Percentiles rank a stretch among this genome's conserved stretches.
phyloP scores from a whole-genome alignment of 2,329 filamentous ascomycete species.

The Helminthosporium solani region DNA sequence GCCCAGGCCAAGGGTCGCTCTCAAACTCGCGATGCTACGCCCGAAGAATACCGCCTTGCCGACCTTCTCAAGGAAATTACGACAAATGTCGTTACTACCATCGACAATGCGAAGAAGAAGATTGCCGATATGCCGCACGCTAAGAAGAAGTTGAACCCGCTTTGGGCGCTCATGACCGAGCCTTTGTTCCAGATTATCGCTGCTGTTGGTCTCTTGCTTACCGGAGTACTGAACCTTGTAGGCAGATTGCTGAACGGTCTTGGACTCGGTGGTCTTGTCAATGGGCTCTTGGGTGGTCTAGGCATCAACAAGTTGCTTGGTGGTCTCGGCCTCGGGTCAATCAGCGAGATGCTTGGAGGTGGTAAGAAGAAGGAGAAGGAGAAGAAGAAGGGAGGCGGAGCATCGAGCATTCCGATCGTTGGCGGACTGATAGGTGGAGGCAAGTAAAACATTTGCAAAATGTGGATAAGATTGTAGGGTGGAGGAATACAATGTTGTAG shows the following conservation, averaged over 20 bases:
- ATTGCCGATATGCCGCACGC: constrained; percentile 90
- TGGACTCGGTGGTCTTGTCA: constrained; percentile 78
- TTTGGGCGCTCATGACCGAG: constrained; percentile 80
- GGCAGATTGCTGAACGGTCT: constrained; percentile 78
- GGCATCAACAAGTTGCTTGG: constrained; percentile 75
- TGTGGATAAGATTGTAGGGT: constrained; percentile 6
- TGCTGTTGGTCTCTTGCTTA: constrained; percentile 79
- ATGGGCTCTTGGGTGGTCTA: constrained; percentile 73
- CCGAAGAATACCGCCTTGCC: constrained; percentile 82
- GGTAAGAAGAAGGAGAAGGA: constrained; percentile 50
- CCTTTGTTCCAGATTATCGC: constrained; percentile 91
- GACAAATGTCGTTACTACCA: constrained; percentile 74
- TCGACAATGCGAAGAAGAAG: constrained; percentile 85
- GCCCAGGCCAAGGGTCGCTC: constrained; percentile 81
- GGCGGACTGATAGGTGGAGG: constrained; percentile 52
- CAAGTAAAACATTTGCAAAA: constrained; percentile 19
- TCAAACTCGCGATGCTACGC: constrained; percentile 70
- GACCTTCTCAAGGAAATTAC: constrained; percentile 86
- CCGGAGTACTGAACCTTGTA: constrained; percentile 80
- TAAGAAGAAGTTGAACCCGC: constrained; percentile 86
- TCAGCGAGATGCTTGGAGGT: constrained; percentile 55
- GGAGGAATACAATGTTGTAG: neutral
- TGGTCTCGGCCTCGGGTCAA: constrained; percentile 64
- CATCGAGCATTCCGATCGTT: constrained; percentile 47
- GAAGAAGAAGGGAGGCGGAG: constrained; percentile 47